Conservation (phyloP, 2,329 filamentous ascomycete species). For the Pezicula rhizophila region DNA sequence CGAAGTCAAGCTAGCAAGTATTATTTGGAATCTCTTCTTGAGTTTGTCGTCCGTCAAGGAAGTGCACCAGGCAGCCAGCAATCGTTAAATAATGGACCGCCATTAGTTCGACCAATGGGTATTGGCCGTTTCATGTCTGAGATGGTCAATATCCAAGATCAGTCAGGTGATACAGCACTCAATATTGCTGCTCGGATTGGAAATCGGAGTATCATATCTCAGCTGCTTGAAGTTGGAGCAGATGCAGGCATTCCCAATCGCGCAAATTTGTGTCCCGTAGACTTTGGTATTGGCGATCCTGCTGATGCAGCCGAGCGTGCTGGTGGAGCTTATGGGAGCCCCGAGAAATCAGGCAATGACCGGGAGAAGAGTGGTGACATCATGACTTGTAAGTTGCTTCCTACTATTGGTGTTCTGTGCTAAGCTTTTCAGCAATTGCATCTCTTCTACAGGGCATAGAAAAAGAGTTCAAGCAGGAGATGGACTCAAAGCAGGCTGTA, state of each 20-base stretch:
- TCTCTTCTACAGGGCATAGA: constrained; percentile 76
- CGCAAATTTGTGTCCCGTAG: constrained; percentile 80
- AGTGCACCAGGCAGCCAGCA: constrained; percentile 52
- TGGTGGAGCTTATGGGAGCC: constrained; percentile 34
- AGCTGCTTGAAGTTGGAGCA: constrained; percentile 89
- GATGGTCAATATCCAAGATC: constrained; percentile 93
- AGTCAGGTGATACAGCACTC: constrained; percentile 87
- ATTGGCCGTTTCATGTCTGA: constrained; percentile 93
- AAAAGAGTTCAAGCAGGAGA: constrained; percentile 70
- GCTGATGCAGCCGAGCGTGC: constrained; percentile 42
- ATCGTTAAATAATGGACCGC: constrained; percentile 19
- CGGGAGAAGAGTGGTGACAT: constrained; percentile 75
- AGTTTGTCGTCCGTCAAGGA: constrained; percentile 87
- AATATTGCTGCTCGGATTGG: constrained; percentile 91
- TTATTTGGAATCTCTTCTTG: constrained; percentile 88
- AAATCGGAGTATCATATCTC: constrained; percentile 92
- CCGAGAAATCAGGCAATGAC: constrained; percentile 44
- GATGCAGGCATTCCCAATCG: constrained; percentile 89
- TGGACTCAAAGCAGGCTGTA: constrained; percentile 75
- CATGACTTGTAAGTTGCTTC: constrained; percentile 59
- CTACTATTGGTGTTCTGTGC: constrained; percentile 6
- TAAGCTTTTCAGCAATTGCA: constrained; percentile 62
- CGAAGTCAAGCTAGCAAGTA: constrained; percentile 88
- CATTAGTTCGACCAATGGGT: constrained; percentile 50
- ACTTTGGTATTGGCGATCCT: constrained; percentile 78